Evolutionary conservation across 2,329 filamentous ascomycete species (phyloP).

Genomic region (Cadophora sp.): DNA sequence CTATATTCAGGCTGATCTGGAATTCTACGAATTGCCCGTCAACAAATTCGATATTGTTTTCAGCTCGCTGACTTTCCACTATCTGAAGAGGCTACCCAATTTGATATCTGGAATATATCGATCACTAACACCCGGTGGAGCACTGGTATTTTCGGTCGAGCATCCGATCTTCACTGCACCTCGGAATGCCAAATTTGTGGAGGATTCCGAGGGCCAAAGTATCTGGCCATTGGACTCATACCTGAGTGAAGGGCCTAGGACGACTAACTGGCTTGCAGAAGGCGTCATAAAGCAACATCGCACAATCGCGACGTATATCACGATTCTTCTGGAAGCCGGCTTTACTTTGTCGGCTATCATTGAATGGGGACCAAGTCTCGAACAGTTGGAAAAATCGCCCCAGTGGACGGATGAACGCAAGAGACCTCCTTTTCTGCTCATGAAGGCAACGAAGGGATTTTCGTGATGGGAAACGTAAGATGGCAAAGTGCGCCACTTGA

Average conservation of each 20-base stretch:
- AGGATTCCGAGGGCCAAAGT: conserved; percentile 42
- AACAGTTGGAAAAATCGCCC: conserved; percentile 40
- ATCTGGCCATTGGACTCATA: conserved; percentile 53
- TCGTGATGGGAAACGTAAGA: background rate
- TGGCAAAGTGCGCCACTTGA: conserved; percentile 3
- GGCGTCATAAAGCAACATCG: conserved; percentile 55
- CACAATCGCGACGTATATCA: conserved; percentile 43
- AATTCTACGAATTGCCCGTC: conserved; percentile 46
- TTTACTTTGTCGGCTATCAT: conserved; percentile 30
- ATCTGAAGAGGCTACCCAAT: conserved; percentile 91
- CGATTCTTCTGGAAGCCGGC: conserved; percentile 29
- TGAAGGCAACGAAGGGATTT: conserved; percentile 33
- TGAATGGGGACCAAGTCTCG: conserved; percentile 32
- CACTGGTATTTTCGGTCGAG: conserved; percentile 68
- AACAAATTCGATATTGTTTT: conserved; percentile 85
- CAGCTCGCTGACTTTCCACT: conserved; percentile 90
- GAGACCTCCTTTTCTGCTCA: conserved; percentile 47
- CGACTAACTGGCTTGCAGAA: conserved; percentile 50
- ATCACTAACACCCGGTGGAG: conserved; percentile 86
- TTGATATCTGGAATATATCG: conserved; percentile 82
- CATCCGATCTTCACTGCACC: conserved; percentile 56
- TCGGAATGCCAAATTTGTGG: conserved; percentile 40
- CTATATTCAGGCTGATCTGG: conserved; percentile 47
- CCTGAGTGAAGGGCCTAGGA: conserved; percentile 47
- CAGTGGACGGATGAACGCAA: conserved; percentile 44